A percentile compares a stretch with the other conserved stretches of the same genome.
phyloP scores from a whole-genome alignment of 805 yeast species.

The Vanderwaltozyma yarrowii region DNA sequence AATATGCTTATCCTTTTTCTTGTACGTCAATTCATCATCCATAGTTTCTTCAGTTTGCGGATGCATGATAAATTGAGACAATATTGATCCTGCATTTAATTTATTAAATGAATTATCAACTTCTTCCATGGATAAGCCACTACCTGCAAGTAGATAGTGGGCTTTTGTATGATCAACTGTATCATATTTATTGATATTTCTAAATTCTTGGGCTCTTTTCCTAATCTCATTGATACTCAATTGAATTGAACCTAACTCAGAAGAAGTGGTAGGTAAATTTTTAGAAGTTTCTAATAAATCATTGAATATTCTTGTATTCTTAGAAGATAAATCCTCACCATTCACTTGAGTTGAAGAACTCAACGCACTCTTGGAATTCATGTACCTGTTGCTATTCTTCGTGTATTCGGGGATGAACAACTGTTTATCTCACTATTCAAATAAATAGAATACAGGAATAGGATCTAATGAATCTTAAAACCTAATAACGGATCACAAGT shows the following conservation, averaged over 20 bases:
- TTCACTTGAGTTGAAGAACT: no score
- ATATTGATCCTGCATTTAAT: conserved; percentile 8
- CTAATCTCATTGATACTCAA: conserved; percentile 71
- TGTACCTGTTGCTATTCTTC: conserved; percentile 12
- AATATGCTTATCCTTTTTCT: conserved; percentile 70
- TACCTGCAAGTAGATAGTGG: conserved; percentile 81
- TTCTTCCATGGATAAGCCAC: conserved; percentile 81
- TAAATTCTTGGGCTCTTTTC: conserved; percentile 49
- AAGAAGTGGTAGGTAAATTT: conserved; percentile 54
- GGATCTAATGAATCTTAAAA: no score
- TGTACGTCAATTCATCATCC: not conserved
- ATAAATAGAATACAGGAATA: no score
- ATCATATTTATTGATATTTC: conserved; percentile 28
- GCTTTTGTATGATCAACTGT: conserved; percentile 45
- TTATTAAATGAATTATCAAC: conserved; percentile 48
- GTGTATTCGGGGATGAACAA: no score
- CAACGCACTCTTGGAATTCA: no score
- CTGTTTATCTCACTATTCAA: no score
- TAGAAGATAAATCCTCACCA: not conserved
- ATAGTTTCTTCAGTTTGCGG: no score
- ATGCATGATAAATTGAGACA: no score
- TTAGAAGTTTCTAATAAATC: conserved; percentile 71
- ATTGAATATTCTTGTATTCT: not conserved
- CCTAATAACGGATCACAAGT: no score
- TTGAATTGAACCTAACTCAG: conserved; percentile 71